Evolutionary conservation across 371 early-diverging fungal genomes (phyloP), one percentile per base, ranked within the genome.

Genomic region (Mortierella sp.): DNA sequence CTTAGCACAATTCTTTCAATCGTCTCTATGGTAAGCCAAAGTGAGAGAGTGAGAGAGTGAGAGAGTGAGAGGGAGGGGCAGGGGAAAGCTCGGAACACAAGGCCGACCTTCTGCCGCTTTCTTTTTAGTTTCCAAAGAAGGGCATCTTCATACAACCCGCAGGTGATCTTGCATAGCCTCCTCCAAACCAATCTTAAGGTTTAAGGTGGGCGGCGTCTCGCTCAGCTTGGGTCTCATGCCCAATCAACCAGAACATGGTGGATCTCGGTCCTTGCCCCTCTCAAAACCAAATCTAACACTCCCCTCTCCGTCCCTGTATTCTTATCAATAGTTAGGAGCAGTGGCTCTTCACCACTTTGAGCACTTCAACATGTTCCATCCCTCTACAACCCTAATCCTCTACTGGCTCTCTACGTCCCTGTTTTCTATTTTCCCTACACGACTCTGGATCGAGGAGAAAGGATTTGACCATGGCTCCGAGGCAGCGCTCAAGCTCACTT

Each of bases 331-430:
- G 75, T 37, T 83, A 0, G 80, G 88, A 56, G 92, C 90, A 0
- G 72, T 84, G 26, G 82, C 74, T 16, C 75, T 93, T 62, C 89
- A 90, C 55, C 84, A 88, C 70, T 52, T 87, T 25, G 92, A 93
- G 63, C 92, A 92, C 64, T 83, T 87, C 7, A 83, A 86, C 7
- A 88, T 85, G 53, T 82, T 87, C 30, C 72, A 89, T 11, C 76
- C 91, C 4, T 91, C 92, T 1, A 85, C 86, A 4, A 81, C 86
- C 1, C 84, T 95, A 30, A 81, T 92, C 47, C 85, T 93, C 59
- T 92, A 86, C 75, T 93, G 92, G 93, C 72, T 93, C 19, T 83
- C 88, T 53, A 82, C 14, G 57, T 86, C 47, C 82, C 75, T 1
- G 67, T 82, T 62, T 70, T 81, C 47, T 64, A 84, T 85, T 57